phyloP scores from a whole-genome alignment of 331 rosid genomes.

The Prunus yedoensis region DNA sequence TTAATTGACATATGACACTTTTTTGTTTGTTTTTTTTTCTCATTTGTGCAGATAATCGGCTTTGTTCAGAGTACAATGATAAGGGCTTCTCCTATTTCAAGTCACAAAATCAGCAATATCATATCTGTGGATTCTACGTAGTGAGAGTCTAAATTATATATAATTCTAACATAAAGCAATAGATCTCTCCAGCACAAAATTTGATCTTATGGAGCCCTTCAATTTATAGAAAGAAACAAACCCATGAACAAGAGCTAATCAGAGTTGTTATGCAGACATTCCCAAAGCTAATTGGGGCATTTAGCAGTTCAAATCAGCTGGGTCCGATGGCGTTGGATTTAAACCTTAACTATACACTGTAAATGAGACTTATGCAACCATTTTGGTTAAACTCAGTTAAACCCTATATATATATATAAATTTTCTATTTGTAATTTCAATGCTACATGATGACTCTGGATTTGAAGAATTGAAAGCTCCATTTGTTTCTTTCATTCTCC shows the following conservation, averaged over 20 bases:
- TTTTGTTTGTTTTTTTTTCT: not conserved
- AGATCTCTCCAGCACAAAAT: not conserved
- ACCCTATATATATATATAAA: not conserved
- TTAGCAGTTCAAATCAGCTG: not conserved
- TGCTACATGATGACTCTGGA: not conserved
- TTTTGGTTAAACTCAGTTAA: not conserved
- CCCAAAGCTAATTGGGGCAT: not conserved
- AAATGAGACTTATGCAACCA: not conserved
- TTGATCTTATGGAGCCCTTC: not conserved
- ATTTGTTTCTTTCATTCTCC: not conserved
- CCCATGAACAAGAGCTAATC: not conserved
- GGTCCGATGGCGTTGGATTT: not conserved
- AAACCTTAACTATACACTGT: not conserved
- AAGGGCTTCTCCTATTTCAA: slow-evolving; percentile 17
- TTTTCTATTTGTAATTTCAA: not conserved
- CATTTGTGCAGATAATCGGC: slow-evolving; percentile 38
- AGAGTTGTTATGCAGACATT: not conserved
- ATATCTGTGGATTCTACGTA: slow-evolving; percentile 21
- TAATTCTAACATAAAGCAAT: not conserved
- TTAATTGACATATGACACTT: not conserved
- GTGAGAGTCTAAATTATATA: not conserved
- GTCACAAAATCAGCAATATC: slow-evolving; percentile 6
- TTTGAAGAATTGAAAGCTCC: not conserved
- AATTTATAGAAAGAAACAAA: not conserved
- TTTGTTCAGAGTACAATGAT: slow-evolving; percentile 45